Evolutionary conservation across 1,284 basidiomycete genomes (phyloP).

Genomic region (Mycena citricolor): DNA sequence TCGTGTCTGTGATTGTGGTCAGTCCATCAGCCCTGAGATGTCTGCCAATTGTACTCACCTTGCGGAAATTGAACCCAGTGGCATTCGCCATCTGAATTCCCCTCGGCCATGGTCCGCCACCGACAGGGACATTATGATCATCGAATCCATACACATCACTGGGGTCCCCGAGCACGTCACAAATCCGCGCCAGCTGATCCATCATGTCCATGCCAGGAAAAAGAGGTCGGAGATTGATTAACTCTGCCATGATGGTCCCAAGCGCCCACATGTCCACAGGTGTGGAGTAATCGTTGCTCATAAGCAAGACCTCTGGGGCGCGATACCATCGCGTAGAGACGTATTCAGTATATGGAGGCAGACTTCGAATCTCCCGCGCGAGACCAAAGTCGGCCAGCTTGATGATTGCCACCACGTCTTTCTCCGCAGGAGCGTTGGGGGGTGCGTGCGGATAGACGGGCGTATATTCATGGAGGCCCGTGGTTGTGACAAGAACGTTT

Average conservation of each 20-base stretch:
- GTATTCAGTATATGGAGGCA: slow-evolving; percentile 97
- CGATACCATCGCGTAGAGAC: slow-evolving; percentile 99
- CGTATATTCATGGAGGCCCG: slow-evolving; percentile 93
- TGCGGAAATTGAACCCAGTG: slow-evolving; percentile 89
- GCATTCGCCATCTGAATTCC: slow-evolving; percentile 86
- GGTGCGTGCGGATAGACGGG: slow-evolving; percentile 64
- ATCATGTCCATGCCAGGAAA: slow-evolving; percentile 97
- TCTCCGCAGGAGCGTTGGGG: slow-evolving; percentile 68
- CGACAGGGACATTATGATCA: slow-evolving; percentile 64
- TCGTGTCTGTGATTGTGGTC: slow-evolving; percentile 49
- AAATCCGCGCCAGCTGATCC: slow-evolving; percentile 91
- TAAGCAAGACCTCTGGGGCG: slow-evolving; percentile 93
- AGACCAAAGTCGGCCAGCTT: slow-evolving; percentile 99
- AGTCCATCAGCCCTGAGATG: slow-evolving; percentile 13
- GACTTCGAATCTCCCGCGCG: slow-evolving; percentile 85
- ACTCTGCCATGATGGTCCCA: slow-evolving; percentile 96
- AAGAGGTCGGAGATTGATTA: slow-evolving; percentile 92
- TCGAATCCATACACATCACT: slow-evolving; percentile 81
- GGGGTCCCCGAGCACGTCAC: slow-evolving; percentile 92
- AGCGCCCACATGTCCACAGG: slow-evolving; percentile 99
- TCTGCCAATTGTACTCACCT: slow-evolving; percentile 49
- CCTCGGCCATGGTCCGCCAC: slow-evolving; percentile 86
- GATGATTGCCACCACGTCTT: slow-evolving; percentile 95
- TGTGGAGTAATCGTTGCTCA: slow-evolving; percentile 90
- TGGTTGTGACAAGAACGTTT: slow-evolving; percentile 99